These are phyloP conservation scores for Elsinoe australis DNA, from an alignment of 2,329 filamentous ascomycete species.

Conservation along the genomic window DNA sequence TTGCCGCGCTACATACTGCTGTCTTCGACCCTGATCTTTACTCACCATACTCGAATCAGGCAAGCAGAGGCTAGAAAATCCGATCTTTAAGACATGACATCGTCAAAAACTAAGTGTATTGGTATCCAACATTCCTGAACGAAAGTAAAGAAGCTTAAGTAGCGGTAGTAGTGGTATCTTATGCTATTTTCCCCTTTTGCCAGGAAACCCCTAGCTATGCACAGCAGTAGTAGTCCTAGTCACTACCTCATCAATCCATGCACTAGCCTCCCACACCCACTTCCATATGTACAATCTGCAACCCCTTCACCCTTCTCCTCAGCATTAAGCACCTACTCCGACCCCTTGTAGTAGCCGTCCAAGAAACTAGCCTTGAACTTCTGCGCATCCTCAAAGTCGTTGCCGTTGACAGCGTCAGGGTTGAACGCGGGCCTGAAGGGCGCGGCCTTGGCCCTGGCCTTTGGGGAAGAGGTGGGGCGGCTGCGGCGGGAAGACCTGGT, in stretches of 20 bases:
- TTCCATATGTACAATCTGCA: too few species aligned
- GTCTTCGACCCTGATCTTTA: too few species aligned
- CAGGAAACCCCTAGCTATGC: not conserved
- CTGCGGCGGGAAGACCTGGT: not conserved
- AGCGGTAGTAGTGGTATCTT: not conserved
- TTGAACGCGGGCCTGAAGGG: conserved; percentile 8
- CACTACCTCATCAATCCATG: not conserved
- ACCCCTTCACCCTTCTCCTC: too few species aligned
- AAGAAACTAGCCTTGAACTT: conserved; percentile 14
- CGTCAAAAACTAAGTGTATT: too few species aligned
- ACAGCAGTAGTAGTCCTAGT: too few species aligned
- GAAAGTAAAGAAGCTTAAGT: not conserved
- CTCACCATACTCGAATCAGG: too few species aligned
- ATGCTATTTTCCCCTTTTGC: too few species aligned
- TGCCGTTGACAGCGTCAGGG: not conserved
- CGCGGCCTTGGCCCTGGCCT: not conserved
- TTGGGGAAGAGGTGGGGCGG: not conserved
- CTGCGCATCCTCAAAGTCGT: conserved; percentile 10
- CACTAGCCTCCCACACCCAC: too few species aligned
- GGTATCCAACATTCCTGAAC: too few species aligned
- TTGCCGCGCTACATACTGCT: too few species aligned
- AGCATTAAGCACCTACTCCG: not conserved
- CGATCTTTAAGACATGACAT: too few species aligned
- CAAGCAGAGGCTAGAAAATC: too few species aligned
- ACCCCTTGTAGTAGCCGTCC: conserved; percentile 9